phyloP scores from a whole-genome alignment of 441 rosid genomes.

The Gossypium davidsonii region DNA sequence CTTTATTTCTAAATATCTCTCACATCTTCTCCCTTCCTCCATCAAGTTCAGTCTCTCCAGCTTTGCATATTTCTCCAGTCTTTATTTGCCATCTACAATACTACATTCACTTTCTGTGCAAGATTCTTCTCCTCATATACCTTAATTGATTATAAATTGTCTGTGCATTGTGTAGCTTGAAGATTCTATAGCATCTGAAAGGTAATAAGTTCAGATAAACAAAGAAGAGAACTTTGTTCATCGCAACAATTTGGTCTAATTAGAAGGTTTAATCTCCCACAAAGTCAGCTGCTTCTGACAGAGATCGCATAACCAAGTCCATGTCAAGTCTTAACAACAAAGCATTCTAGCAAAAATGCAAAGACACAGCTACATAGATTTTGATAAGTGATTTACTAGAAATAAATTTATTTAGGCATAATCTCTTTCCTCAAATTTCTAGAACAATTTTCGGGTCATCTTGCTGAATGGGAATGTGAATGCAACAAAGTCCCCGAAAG shows the following conservation, averaged over 20 bases:
- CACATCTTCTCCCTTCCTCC: background rate
- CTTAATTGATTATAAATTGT: constrained; percentile 4
- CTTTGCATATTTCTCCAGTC: background rate
- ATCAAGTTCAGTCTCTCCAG: background rate
- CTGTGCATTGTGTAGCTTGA: background rate
- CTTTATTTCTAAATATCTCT: background rate
- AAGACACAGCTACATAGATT: background rate
- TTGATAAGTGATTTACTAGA: background rate
- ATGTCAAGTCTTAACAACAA: background rate
- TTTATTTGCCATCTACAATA: background rate
- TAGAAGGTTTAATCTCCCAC: background rate
- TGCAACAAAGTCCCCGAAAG: background rate
- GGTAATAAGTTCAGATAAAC: background rate
- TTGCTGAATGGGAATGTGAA: background rate
- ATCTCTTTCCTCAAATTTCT: background rate
- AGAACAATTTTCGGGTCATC: background rate
- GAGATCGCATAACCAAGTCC: background rate
- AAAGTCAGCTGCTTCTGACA: background rate
- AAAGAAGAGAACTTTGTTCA: background rate
- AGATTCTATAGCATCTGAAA: background rate
- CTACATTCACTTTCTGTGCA: background rate
- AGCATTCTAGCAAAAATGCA: background rate
- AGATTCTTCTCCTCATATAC: background rate
- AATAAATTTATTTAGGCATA: background rate
- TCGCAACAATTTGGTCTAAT: background rate